Conservation (phyloP, 129 eudicot species). For the Artemisia annua region DNA sequence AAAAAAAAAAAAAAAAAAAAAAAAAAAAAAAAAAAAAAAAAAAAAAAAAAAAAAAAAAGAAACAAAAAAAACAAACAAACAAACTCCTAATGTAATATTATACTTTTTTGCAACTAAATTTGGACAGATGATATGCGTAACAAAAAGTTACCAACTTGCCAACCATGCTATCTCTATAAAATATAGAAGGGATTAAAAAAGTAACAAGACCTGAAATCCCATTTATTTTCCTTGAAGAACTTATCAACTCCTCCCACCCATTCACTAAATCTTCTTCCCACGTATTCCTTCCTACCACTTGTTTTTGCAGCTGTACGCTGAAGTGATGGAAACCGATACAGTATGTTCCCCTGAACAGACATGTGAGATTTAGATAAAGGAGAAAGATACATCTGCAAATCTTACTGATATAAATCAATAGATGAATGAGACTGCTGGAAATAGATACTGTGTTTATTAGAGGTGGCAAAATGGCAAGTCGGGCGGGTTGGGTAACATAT, state of each 20-base stretch:
- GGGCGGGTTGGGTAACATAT: neutral
- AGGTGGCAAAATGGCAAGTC: neutral
- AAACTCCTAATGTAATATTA: no score
- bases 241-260: constrained; percentile 71
- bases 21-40: no score
- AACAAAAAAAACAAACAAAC: neutral
- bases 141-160: neutral
- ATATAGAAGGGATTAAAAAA: constrained; percentile 3
- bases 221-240: constrained; percentile 72
- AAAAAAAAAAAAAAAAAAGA: no score
- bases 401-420: neutral
- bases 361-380: neutral
- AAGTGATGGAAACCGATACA: constrained; percentile 91
- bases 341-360: constrained; percentile 74
- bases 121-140: neutral
- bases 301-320: constrained; percentile 84
- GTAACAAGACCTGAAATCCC: constrained; percentile 73
- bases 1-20: neutral
- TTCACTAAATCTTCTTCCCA: constrained; percentile 77
- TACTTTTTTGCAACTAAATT: neutral
- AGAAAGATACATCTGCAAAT: neutral
- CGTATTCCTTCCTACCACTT: constrained; percentile 71
- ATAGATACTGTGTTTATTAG: neutral
- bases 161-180: neutral
- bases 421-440: neutral